phyloP scores from a whole-genome alignment of 1,284 basidiomycete genomes.

The Ustilago tritici region DNA sequence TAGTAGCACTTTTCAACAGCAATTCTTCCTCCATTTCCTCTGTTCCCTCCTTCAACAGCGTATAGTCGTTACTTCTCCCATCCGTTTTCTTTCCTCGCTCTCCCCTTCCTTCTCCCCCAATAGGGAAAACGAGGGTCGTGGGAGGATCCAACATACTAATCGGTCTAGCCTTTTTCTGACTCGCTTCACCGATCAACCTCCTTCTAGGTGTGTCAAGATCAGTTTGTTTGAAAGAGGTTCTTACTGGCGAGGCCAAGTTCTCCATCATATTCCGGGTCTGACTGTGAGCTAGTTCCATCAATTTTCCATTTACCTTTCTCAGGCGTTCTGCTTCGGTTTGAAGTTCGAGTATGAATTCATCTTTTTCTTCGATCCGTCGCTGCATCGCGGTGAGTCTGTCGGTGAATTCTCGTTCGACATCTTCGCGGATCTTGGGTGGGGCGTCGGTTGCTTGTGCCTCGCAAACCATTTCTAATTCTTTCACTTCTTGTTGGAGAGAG shows the following conservation, averaged over 20 bases:
- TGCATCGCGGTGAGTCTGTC: slow-evolving; percentile 25
- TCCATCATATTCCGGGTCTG: slow-evolving; percentile 57
- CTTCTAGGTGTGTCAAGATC: slow-evolving; percentile 3
- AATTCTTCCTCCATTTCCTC: slow-evolving; percentile 42
- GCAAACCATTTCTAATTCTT: slow-evolving; percentile 63
- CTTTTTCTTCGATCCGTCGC: slow-evolving; percentile 38
- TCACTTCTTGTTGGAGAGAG: slow-evolving; percentile 46
- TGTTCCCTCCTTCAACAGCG: slow-evolving; percentile 27
- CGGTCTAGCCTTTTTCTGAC: slow-evolving; percentile 21
- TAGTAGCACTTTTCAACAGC: slow-evolving; percentile 8
- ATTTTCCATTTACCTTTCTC: slow-evolving; percentile 39
- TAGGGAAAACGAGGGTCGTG: not conserved
- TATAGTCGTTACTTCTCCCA: slow-evolving; percentile 34
- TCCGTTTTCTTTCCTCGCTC: no score
- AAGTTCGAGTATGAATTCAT: slow-evolving; percentile 52
- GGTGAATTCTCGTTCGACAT: slow-evolving; percentile 58
- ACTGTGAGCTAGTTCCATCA: slow-evolving; percentile 54
- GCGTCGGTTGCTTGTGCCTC: slow-evolving; percentile 59
- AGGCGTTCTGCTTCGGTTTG: slow-evolving; percentile 46
- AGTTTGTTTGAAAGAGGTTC: slow-evolving; percentile 9
- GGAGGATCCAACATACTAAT: slow-evolving; percentile 38
- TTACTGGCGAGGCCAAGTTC: slow-evolving; percentile 15
- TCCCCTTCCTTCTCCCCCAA: not conserved
- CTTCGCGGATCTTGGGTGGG: slow-evolving; percentile 59
- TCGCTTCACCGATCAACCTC: not conserved